Base-by-base conservation (phyloP, 345 rosid genomes). In the Eucalyptus polybractea region DNA sequence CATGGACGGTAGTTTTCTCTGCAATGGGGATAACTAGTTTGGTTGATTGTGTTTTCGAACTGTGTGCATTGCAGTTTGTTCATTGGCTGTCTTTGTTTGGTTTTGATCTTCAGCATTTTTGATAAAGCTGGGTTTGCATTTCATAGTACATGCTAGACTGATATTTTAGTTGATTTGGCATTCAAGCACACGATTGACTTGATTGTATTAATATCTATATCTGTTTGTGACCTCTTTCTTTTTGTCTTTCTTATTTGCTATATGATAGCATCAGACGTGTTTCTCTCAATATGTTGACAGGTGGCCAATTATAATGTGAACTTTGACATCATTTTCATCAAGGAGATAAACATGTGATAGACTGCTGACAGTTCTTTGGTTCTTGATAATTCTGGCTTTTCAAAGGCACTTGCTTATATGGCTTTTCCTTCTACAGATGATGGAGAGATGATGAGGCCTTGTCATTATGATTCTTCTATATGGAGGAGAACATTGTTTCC, bases 361-460 rank as follows among this genome's bases (percentile, higher is more conserved):
- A 76, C 15, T 76, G 7, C 83, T 21, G 29, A 76, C 24, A 40
- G 45, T 3, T 76, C 47, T 76, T 76, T 13, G 7, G 47, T 76
- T 76, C 13, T 8, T 37, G 47, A 76, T 76, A 2, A 21, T 60
- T 87, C 3, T n/a, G 67, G 47, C 88, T 44, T 33, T 10, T 62
- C 37, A 56, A 31, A 65, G 56, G 60, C 58, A 69, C 14, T 50
- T 49, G 80, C 51, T 51, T 8, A 24, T 47, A 45, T n/a, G 54
- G 76, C 80, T 88, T 88, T 88, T 13, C 85, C 87, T 88, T 56
- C 50, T 87, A 33, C 89, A 83, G 93, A 92, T 86, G 86, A 94
- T 93, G 94, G 94, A 89, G 91, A 69, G 90, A 94, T 93, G 93
- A 89, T 87, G 90, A 91, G 86, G 89, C 89, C 88, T 89, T 86